Conservation (phyloP, 768 basidiomycete species). For the Royoungia palumana region DNA sequence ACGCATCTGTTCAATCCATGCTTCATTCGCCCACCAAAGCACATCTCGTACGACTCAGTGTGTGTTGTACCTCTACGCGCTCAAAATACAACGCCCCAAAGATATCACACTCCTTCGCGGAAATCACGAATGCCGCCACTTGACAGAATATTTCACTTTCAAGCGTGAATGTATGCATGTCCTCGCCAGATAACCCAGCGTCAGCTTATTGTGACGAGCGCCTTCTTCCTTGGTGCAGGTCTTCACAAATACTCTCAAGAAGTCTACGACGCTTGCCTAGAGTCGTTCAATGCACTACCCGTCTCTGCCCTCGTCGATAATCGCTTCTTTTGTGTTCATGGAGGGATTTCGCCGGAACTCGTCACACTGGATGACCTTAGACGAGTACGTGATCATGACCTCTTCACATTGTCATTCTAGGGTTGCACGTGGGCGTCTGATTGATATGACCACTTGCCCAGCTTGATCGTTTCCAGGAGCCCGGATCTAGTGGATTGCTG, state of each 20-base stretch:
- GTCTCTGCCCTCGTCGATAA: constrained; percentile 89
- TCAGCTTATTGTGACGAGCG: constrained; percentile 7
- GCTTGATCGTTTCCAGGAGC: constrained; percentile 92
- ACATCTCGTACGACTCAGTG: constrained; percentile 46
- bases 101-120: constrained; percentile 84
- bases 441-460: constrained; percentile 32
- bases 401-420: neutral
- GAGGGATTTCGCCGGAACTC: constrained; percentile 89
- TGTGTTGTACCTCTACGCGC: constrained; percentile 85
- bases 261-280: constrained; percentile 91
- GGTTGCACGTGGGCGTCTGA: constrained; percentile 1
- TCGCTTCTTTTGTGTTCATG: constrained; percentile 97
- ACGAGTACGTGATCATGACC: constrained; percentile 41
- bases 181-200: constrained; percentile 1
- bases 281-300: constrained; percentile 88
- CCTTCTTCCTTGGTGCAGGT: constrained; percentile 17
- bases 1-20: constrained; percentile 13
- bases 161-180: constrained; percentile 83
- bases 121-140: constrained; percentile 95
- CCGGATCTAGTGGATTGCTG: constrained; percentile 85
- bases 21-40: neutral
- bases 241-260: constrained; percentile 30
- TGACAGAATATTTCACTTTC: constrained; percentile 98
- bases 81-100: constrained; percentile 88
- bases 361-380: constrained; percentile 73